These are phyloP conservation scores for Neoascochyta sp. DNA, from an alignment of 2,329 filamentous ascomycete species.

Conservation along the genomic window DNA sequence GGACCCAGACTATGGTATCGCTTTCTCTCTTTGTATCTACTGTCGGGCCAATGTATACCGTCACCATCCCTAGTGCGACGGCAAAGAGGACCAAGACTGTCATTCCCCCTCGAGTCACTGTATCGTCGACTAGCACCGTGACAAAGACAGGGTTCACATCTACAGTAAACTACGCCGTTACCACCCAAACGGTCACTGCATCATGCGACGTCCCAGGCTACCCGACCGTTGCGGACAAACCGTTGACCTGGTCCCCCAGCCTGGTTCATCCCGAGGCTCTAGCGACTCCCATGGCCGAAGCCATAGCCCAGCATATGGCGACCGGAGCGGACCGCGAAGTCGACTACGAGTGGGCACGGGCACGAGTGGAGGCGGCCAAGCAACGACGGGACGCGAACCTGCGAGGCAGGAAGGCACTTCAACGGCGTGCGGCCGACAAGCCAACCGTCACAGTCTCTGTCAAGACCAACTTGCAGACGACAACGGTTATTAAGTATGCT, in stretches of 20 bases:
- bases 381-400: constrained; percentile 22
- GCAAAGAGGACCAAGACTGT: constrained; percentile 32
- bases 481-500: constrained; percentile 31
- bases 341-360: constrained; percentile 33
- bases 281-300: constrained; percentile 23
- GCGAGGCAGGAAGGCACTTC: constrained; percentile 16
- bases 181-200: constrained; percentile 37
- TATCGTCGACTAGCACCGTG: constrained; percentile 21
- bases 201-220: constrained; percentile 37
- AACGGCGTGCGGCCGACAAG: constrained; percentile 37
- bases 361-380: constrained; percentile 35
- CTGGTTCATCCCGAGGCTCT: constrained; percentile 29
- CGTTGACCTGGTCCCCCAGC: constrained; percentile 36
- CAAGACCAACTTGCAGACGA: constrained; percentile 26
- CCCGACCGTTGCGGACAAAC: constrained; percentile 31
- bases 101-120: constrained; percentile 26
- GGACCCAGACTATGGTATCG: constrained; percentile 21
- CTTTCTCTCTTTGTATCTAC: constrained; percentile 25
- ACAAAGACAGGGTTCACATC: constrained; percentile 26
- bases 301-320: constrained; percentile 20
- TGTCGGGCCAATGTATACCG: constrained; percentile 25
- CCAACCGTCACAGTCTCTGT: constrained; percentile 35
- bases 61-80: constrained; percentile 32
- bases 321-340: constrained; percentile 28
- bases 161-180: constrained; percentile 25